Percentiles rank a stretch among this genome's conserved stretches.
phyloP scores from a whole-genome alignment of 2,329 filamentous ascomycete species.

The Tricladium varicosporioides region DNA sequence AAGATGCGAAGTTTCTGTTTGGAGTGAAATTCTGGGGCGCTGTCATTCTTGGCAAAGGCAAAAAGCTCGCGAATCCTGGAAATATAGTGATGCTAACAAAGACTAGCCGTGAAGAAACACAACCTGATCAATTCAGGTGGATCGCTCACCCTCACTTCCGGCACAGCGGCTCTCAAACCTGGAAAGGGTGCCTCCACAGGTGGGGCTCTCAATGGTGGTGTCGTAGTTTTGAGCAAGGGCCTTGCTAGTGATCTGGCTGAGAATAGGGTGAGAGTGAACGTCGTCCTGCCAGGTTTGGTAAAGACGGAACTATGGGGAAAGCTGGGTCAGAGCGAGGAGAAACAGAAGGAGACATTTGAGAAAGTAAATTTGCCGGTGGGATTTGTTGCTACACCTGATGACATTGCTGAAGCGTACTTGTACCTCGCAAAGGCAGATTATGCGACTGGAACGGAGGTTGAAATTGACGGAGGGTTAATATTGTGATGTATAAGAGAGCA shows the following conservation, averaged over 20 bases:
- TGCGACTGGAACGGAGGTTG: slow-evolving; percentile 32
- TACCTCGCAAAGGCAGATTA: slow-evolving; percentile 41
- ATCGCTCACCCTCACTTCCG: slow-evolving; percentile 39
- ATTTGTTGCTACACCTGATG: slow-evolving; percentile 35
- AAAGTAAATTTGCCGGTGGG: slow-evolving; percentile 27
- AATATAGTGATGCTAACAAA: not conserved
- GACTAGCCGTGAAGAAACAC: slow-evolving; percentile 35
- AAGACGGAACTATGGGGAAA: slow-evolving; percentile 46
- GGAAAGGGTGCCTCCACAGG: slow-evolving; percentile 38
- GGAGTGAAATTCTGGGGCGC: slow-evolving; percentile 43
- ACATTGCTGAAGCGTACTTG: slow-evolving; percentile 43
- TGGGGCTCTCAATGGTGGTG: slow-evolving; percentile 39
- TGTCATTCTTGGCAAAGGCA: slow-evolving; percentile 36
- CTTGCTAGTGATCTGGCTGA: slow-evolving; percentile 56
- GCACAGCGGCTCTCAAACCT: slow-evolving; percentile 36
- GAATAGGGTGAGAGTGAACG: slow-evolving; percentile 60
- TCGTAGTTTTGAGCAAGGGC: slow-evolving; percentile 51
- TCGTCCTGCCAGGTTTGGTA: slow-evolving; percentile 54
- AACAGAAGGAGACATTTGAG: slow-evolving; percentile 27
- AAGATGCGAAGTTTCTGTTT: slow-evolving; percentile 37
- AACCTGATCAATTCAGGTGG: slow-evolving; percentile 38
- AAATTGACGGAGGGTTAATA: slow-evolving; percentile 14
- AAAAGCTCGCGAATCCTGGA: not conserved
- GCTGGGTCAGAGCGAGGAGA: slow-evolving; percentile 27
- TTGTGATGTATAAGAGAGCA: too few relatives aligned